Evolutionary conservation across 2,329 filamentous ascomycete genomes (phyloP), one percentile per base, ranked within the genome.

Genomic region (Fusarium burgessii): DNA sequence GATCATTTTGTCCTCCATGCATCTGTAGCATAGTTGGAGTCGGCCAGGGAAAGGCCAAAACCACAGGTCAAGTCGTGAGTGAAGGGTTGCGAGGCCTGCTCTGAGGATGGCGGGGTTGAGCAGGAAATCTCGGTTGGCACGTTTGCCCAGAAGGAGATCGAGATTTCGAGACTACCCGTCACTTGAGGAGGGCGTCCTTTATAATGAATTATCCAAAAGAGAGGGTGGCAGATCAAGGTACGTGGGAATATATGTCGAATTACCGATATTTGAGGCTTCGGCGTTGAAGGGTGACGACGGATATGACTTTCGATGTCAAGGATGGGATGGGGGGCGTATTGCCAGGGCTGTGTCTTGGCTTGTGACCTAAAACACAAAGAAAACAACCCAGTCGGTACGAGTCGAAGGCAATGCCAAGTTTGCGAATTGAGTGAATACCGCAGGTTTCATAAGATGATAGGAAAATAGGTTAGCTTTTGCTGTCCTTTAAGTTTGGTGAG

Each of bases 11-110:
- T 75, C 79, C 80, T 74, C 80, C 80, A 83, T 83, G 80, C 79
- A 79, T 81, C 78, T 80, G 80, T 77, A 80, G 80, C 82, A 83
- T 83, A 80, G 76, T 82, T 80, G 79, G 74, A 77, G 75, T 76
- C 75, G 75, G 76, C 69, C 62, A 67, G 68, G 58, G 60, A 64
- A 57, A 69, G 65, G 54, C 63, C 68, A 59, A 72, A 65, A 73
- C 70, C 68, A 59, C 62, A 43, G 64, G 43, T 67, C 47, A 59
- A 62, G 68, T 66, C 61, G 62, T 68, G 45, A 67, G 25, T 57
- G 56, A 64, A 72, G 70, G 66, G 58, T 50, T 68, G 63, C 52
- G 54, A 63, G 63, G 65, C 58, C 46, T 68, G 66, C 55, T 63
- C 56, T 66, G 54, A 66, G 65, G 70, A 73, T 70, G 74, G 71